Conservation (phyloP, 805 yeast species). For the Wickerhamiella occidentalis region DNA sequence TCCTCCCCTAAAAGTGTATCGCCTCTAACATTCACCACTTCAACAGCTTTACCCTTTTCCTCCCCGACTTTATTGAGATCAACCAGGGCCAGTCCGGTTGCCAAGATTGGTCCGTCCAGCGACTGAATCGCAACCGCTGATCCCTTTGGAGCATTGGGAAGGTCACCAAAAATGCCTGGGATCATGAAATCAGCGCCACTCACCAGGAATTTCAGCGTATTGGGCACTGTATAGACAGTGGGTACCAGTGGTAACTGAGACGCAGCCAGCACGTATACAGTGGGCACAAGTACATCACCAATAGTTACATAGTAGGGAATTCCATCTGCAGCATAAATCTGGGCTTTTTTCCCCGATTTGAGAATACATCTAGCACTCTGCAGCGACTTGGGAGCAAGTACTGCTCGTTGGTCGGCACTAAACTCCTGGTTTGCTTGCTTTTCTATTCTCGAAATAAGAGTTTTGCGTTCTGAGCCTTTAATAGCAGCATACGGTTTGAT, state of each 20-base stretch:
- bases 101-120: conserved; percentile 28
- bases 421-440: conserved; percentile 25
- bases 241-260: conserved; percentile 48
- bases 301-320: conserved; percentile 64
- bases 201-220: conserved; percentile 55
- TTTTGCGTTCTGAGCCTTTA: conserved; percentile 68
- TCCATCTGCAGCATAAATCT: conserved; percentile 48
- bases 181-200: conserved; percentile 57
- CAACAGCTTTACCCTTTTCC: conserved; percentile 76
- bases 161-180: conserved; percentile 40
- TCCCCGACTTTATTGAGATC: conserved; percentile 36
- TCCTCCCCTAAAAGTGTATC: conserved; percentile 53
- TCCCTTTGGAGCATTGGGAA: conserved; percentile 43
- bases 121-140: conserved; percentile 61
- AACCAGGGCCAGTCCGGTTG: conserved; percentile 23
- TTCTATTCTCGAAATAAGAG: conserved; percentile 36
- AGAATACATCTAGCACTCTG: conserved; percentile 52
- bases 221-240: conserved; percentile 53
- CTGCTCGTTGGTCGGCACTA: conserved; percentile 19
- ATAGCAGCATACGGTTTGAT: conserved; percentile 67
- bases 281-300: conserved; percentile 39
- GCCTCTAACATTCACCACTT: conserved; percentile 49
- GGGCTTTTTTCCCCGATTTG: conserved; percentile 42
- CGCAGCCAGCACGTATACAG: conserved; percentile 59
- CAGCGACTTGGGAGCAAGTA: conserved; percentile 39